Evolutionary conservation across 768 basidiomycete species (phyloP).

Genomic region (Tulasnella sp.): DNA sequence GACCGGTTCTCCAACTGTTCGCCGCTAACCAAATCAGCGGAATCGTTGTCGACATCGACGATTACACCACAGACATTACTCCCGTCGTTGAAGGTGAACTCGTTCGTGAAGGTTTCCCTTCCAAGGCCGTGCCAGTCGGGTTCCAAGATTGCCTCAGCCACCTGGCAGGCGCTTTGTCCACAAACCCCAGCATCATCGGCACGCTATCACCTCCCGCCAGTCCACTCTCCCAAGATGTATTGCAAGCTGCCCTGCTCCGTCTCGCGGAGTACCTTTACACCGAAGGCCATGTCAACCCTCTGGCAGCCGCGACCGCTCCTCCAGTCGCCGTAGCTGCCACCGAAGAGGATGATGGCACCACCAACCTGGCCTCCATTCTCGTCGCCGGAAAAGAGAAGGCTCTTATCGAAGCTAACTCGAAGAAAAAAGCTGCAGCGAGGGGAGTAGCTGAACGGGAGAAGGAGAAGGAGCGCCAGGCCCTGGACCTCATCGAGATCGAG

Average conservation of each 20-base stretch:
- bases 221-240: slow-evolving; percentile 33
- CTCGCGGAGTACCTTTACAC: slow-evolving; percentile 53
- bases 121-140: slow-evolving; percentile 5
- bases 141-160: slow-evolving; percentile 50
- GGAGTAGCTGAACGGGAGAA: slow-evolving; percentile 71
- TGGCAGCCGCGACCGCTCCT: slow-evolving; percentile 51
- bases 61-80: slow-evolving; percentile 62
- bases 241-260: slow-evolving; percentile 44
- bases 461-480: slow-evolving; percentile 68
- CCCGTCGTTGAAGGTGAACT: slow-evolving; percentile 67
- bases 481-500: slow-evolving; percentile 67
- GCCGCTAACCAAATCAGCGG: slow-evolving; percentile 60
- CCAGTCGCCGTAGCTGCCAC: slow-evolving; percentile 13
- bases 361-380: slow-evolving; percentile 81
- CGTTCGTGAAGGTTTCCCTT: slow-evolving; percentile 26
- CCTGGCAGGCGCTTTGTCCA: slow-evolving; percentile 56
- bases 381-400: slow-evolving; percentile 87
- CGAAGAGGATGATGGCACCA: slow-evolving; percentile 72
- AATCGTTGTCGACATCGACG: slow-evolving; percentile 71
- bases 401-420: slow-evolving; percentile 74
- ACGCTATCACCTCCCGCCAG: slow-evolving; percentile 43
- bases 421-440: slow-evolving; percentile 51
- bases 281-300: slow-evolving; percentile 55
- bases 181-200: slow-evolving; percentile 52
- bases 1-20: slow-evolving; percentile 76